A percentile compares a stretch with the other conserved stretches of the same genome.
Conservation (phyloP, 75 land plant genomes). For the Cupressus sempervirens region DNA sequence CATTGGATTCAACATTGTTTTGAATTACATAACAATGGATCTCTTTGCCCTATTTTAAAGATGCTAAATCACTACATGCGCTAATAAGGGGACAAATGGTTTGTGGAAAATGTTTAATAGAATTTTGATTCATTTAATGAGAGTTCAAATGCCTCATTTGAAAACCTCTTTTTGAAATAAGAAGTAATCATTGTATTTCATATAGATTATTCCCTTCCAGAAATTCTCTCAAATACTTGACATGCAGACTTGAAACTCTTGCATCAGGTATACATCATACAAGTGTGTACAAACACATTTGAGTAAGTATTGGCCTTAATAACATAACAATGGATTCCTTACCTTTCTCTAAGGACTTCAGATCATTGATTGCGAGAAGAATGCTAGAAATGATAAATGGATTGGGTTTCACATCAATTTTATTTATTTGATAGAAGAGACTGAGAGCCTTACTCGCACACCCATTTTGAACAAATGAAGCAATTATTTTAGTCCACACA, state of each 20-base stretch:
- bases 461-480: no score
- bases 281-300: constrained; percentile 14
- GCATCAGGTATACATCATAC: constrained; percentile 36
- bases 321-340: constrained; percentile 32
- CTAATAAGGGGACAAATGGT: constrained; percentile 21
- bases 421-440: no score
- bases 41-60: constrained; percentile 23
- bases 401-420: no score
- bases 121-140: neutral
- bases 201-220: constrained; percentile 14
- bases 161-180: constrained; percentile 11
- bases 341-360: constrained; percentile 19
- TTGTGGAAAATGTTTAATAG: no score
- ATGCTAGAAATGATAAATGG: constrained; percentile 18
- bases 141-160: constrained; percentile 23
- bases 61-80: constrained; percentile 25
- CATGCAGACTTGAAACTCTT: constrained; percentile 12
- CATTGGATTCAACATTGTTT: neutral
- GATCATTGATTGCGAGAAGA: constrained; percentile 22
- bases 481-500: no score
- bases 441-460: no score
- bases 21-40: constrained; percentile 28
- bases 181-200: constrained; percentile 33
- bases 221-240: constrained; percentile 24
- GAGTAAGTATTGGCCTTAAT: constrained; percentile 13